Evolutionary conservation across 2,329 filamentous ascomycete species (phyloP).

Genomic region (Penicillium hordei): DNA sequence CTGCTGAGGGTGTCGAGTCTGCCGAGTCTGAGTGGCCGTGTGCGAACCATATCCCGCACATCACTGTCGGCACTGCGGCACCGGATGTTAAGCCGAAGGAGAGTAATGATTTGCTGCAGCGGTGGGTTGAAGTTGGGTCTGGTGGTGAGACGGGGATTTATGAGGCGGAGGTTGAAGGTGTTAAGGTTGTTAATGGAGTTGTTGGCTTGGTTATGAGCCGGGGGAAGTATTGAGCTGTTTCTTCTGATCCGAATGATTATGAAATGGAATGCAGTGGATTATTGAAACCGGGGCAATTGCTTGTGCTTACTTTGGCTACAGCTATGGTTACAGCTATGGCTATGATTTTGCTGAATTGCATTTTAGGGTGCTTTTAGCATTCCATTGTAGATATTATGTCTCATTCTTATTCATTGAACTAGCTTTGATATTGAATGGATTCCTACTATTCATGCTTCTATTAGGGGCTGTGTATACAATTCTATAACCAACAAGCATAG

Average conservation of each 20-base stretch:
- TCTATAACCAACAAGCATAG: background rate
- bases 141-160: conserved; percentile 53
- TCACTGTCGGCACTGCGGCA: conserved; percentile 83
- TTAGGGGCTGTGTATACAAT: background rate
- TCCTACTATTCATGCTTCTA: background rate
- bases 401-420: background rate
- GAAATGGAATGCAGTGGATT: conserved; percentile 6
- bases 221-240: conserved; percentile 9
- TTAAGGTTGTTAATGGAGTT: conserved; percentile 56
- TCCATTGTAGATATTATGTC: background rate
- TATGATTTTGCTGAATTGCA: background rate
- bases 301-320: background rate
- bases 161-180: conserved; percentile 55
- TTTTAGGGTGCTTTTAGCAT: background rate
- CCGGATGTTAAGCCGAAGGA: conserved; percentile 82
- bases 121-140: conserved; percentile 67
- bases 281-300: background rate
- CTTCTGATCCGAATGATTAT: conserved; percentile 2
- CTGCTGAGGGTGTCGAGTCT: conserved; percentile 20
- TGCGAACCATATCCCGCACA: conserved; percentile 76
- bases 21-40: conserved; percentile 63
- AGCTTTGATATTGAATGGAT: background rate
- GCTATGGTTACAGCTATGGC: background rate
- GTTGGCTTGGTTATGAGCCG: conserved; percentile 53
- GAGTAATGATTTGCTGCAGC: conserved; percentile 78